Evolutionary conservation across 208 protist species (phyloP), one percentile per base, ranked within the genome.

Genomic region (Wallacemonas collosoma): DNA sequence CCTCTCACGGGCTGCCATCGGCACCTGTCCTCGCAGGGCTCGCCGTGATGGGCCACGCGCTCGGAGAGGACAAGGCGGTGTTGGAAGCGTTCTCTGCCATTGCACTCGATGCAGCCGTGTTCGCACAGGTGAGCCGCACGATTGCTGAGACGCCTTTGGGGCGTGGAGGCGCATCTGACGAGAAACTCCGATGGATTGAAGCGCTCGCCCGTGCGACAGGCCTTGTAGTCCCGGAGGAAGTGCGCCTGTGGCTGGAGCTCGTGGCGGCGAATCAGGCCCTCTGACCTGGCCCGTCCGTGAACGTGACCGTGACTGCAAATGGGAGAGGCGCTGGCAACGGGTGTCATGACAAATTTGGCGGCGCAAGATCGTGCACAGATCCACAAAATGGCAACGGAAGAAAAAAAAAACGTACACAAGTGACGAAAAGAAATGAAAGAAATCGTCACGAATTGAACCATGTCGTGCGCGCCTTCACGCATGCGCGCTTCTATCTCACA

Each of bases 161-260:
- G 8, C 77, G 54, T 62, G 67, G 72, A 48, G 65, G 44, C 44
- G 67, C 79, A n/a, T 71, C 86, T 36, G 73, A 65, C 12, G 80
- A 85, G 6, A 71, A 74, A 56, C 76, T 92, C 60, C 55, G 68
- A 14, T 80, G 89, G 54, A 72, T 92, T 73, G 60, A 65, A 41
- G 75, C 69, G 40, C 71, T 88, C 47, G 82, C 78, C 3, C 39
- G 61, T 40, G 67, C 69, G 11, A 58, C 83, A 9, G 73, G 65
- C 0, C 71, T 79, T 38, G 55, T 73, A 36, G 77, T 86, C 7
- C 87, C 89, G 2, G 62, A 63, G 26, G 82, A 87, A 57, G 72
- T 94, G 68, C 69, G 73, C 54, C 68, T 72, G 57, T 94, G 89
- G 87, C 70, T 92, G 51, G 62, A 91, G 67, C 80, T 94, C n/a